Evolutionary conservation across 768 basidiomycete genomes (phyloP).

Genomic region (Sistotremastrum suecicum): DNA sequence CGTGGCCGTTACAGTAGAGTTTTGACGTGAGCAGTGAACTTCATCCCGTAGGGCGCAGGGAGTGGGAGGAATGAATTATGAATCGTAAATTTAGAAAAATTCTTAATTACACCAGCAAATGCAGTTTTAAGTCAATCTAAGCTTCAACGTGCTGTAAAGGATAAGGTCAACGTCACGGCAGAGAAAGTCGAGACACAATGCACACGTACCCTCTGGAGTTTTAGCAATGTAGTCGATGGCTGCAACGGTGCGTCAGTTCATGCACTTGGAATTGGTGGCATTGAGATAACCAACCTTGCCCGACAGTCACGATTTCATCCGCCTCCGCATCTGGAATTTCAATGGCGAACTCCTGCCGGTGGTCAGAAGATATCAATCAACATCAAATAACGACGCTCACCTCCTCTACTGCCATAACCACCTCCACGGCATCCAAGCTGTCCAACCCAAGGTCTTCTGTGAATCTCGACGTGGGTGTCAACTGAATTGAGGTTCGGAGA

Average conservation of each 20-base stretch:
- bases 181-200: constrained; percentile 5
- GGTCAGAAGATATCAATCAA: not conserved
- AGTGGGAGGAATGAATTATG: no score
- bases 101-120: no score
- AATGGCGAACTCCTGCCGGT: constrained; percentile 77
- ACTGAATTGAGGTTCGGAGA: constrained; percentile 26
- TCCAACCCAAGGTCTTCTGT: constrained; percentile 80
- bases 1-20: no score
- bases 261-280: constrained; percentile 6
- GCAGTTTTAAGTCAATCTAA: no score
- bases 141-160: no score
- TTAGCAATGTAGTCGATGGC: constrained; percentile 93
- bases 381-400: constrained; percentile 18
- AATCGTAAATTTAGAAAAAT: no score
- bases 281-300: constrained; percentile 50
- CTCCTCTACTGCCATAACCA: constrained; percentile 98
- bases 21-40: no score
- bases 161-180: no score
- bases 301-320: constrained; percentile 83
- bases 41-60: no score
- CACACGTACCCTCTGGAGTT: constrained; percentile 66
- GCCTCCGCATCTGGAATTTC: constrained; percentile 98
- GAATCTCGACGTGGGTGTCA: constrained; percentile 54
- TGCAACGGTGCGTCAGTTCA: constrained; percentile 17
- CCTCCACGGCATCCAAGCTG: constrained; percentile 93